Evolutionary conservation across 2,329 filamentous ascomycete species (phyloP), one percentile per base, ranked within the genome.

Genomic region (Amesomyces nigricolor): DNA sequence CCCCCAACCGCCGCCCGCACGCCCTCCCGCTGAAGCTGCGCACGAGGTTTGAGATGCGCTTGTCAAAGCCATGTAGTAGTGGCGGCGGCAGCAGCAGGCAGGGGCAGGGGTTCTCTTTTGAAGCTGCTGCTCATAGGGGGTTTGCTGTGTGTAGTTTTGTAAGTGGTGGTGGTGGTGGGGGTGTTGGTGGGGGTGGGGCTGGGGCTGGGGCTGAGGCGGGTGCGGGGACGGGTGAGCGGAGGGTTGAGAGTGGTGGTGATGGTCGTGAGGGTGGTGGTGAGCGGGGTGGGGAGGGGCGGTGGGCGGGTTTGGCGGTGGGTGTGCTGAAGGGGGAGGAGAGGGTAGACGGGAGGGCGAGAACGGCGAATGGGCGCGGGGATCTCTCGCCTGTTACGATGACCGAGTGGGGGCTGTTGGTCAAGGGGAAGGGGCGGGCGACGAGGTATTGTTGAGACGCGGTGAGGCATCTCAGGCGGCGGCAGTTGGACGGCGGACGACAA

Each of bases 401-500:
- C 5, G 82, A 85, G 67, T 86, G 82, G 82, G 79, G 80, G 0
- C 81, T 81, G 63, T 66, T 86, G 61, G 80, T 83, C 59, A 71
- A 69, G 44, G 69, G 69, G 14, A 73, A 72, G 62, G 80, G 70
- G 40, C 80, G 73, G 73, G 17, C 3, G 76, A 84, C 14, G 78
- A 78, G 68, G 81, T 73, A 42, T 82, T 73, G 62, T 77, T 54
- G 22, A 17, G n/a, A 29, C 26, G 39, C 19, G 5, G 22, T 22
- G 32, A 13, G 35, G 9, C 19, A 17, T n/a, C 39, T 26, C 22
- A 26, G 22, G 22, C 22, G 22, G 22, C 4, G 22, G 22, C 6
- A 26, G 22, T 5, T 4, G 22, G 22, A 26, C 22, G 22, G 22
- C 22, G 22, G 17, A 19, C 17, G 17, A 19, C 17, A 19, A 19